Evolutionary conservation across 192 early-diverging fungal genomes (phyloP).

Genomic region (Dispira simplex): DNA sequence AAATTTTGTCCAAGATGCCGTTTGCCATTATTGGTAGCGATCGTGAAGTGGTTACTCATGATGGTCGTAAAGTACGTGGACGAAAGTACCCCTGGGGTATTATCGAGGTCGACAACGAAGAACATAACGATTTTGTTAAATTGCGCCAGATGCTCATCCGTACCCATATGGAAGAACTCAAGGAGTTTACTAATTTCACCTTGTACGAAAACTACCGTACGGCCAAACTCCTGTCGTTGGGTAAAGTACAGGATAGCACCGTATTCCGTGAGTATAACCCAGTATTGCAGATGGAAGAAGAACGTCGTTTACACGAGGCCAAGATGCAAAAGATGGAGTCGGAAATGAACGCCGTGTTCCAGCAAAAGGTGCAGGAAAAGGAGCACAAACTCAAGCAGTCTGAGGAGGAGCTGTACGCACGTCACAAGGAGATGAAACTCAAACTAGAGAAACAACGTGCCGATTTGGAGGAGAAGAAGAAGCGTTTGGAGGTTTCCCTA

Average conservation of each 20-base stretch:
- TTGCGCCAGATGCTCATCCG: slow-evolving; percentile 82
- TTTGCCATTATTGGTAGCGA: slow-evolving; percentile 93
- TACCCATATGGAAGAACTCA: slow-evolving; percentile 96
- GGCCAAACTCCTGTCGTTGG: slow-evolving; percentile 76
- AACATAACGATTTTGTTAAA: slow-evolving; percentile 93
- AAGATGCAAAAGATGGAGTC: slow-evolving; percentile 97
- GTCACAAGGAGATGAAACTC: slow-evolving; percentile 98
- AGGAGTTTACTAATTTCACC: slow-evolving; percentile 78
- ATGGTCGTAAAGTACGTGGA: slow-evolving; percentile 77
- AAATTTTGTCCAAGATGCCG: slow-evolving; percentile 85
- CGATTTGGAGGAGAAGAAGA: slow-evolving; percentile 94
- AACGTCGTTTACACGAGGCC: slow-evolving; percentile 78
- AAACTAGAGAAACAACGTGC: slow-evolving; percentile 83
- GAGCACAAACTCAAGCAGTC: slow-evolving; percentile 95
- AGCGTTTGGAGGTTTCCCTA: slow-evolving; percentile 48
- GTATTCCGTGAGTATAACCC: slow-evolving; percentile 72
- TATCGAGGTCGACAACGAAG: slow-evolving; percentile 94
- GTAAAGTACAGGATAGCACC: slow-evolving; percentile 61
- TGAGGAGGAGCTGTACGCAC: slow-evolving; percentile 91
- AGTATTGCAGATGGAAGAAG: slow-evolving; percentile 73
- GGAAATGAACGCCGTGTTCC: slow-evolving; percentile 98
- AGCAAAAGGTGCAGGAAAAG: slow-evolving; percentile 97
- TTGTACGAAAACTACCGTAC: slow-evolving; percentile 96
- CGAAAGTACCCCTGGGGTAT: slow-evolving; percentile 88
- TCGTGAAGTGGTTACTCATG: slow-evolving; percentile 60